phyloP scores from a whole-genome alignment of 164 flowering plant genomes.

The Malania oleifera region DNA sequence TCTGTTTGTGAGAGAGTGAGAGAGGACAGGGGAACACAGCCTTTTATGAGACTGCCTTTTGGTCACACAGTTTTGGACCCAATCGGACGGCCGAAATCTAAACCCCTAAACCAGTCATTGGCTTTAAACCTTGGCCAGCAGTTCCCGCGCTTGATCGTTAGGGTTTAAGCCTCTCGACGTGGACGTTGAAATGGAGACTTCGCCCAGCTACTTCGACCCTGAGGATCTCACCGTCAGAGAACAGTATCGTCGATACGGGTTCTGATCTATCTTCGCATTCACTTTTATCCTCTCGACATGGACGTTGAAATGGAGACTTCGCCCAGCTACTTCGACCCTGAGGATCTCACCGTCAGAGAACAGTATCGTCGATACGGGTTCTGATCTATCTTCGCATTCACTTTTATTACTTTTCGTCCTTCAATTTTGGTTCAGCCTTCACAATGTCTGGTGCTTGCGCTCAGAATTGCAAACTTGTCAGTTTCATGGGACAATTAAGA shows the following conservation, averaged over 20 bases:
- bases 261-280: neutral
- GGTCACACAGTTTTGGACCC: no score
- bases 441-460: no score
- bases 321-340: conserved; percentile 66
- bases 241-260: conserved; percentile 88
- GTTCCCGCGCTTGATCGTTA: neutral
- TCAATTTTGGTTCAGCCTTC: no score
- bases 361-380: conserved; percentile 87
- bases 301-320: conserved; percentile 62
- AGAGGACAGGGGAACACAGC: no score
- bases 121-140: no score
- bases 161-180: conserved; percentile 10
- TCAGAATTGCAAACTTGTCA: no score
- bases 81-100: no score
- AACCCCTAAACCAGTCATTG: no score
- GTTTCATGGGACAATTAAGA: no score
- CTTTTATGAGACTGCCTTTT: no score
- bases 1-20: no score
- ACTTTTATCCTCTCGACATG: conserved; percentile 29
- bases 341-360: conserved; percentile 58
- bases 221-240: conserved; percentile 60
- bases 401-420: no score
- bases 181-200: conserved; percentile 63
- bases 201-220: conserved; percentile 67
- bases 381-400: neutral